Evolutionary conservation across 768 basidiomycete species (phyloP), one percentile per base, ranked within the genome.

Genomic region (Tephrocybe sp.): DNA sequence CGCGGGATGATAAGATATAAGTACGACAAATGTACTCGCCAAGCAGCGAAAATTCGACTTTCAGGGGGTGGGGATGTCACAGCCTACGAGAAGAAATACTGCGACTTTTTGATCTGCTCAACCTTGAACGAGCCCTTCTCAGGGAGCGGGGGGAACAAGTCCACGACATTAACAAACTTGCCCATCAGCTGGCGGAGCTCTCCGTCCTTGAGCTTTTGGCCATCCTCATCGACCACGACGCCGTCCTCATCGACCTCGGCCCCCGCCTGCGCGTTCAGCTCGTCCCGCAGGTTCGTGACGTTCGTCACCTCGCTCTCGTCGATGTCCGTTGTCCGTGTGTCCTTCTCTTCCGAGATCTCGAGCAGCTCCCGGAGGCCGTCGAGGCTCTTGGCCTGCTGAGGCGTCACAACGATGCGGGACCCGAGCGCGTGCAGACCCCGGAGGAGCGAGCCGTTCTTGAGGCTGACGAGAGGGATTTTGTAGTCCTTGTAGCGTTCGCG

Each of bases 21-120:
- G 50, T 21, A n/a, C n/a, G n/a, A n/a, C n/a, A n/a, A n/a, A n/a
- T n/a, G n/a, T n/a, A n/a, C n/a, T n/a, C n/a, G n/a, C n/a, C n/a
- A n/a, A n/a, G 36, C 32, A 20, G 33, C n/a, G 40, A 23, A 21
- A 40, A n/a, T n/a, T n/a, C 18, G 28, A 34, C 37, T 32, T 40
- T 28, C 23, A 26, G 38, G 17, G n/a, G 4, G 18, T 12, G 15
- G 11, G 34, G 15, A 36, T 36, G 15, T 4, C 45, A 38, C 25
- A 33, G 36, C 58, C 70, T 80, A 97, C 37, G 94, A 95, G 79
- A 98, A 98, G 80, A 98, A 98, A 70, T 98, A 98, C 32, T 78
- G 76, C 37, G 88, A 91, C 51, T 83, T 69, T 65, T 87, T 87
- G 70, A 98, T 94, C 54, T 75, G 76, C 60, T 81, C 75, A 55